phyloP scores from a whole-genome alignment of 257 asterid genomes.

The Avicennia marina region DNA sequence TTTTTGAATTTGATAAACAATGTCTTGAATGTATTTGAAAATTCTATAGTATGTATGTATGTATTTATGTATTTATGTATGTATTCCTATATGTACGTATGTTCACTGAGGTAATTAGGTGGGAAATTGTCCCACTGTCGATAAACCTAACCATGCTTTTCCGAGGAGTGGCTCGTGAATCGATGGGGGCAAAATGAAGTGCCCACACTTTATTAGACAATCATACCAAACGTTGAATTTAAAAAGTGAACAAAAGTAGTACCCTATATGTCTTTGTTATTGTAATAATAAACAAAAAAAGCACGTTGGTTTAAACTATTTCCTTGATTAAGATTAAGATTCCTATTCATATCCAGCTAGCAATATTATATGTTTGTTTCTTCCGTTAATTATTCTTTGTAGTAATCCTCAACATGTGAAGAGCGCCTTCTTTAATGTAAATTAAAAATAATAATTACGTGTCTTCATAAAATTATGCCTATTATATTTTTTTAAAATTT shows the following conservation, averaged over 20 bases:
- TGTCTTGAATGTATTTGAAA: too few species aligned
- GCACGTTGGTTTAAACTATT: conserved; percentile 15
- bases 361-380: conserved; percentile 6
- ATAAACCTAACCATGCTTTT: not conserved
- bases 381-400: not conserved
- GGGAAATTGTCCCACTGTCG: conserved; percentile 19
- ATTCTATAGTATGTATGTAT: too few species aligned
- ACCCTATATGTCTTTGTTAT: not conserved
- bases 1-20: too few species aligned
- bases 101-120: conserved; percentile 10
- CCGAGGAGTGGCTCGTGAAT: conserved; percentile 11
- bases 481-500: too few species aligned
- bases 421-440: not conserved
- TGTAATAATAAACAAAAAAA: not conserved
- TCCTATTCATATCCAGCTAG: not conserved
- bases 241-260: not conserved
- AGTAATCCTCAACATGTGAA: too few species aligned
- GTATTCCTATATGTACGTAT: too few species aligned
- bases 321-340: not conserved
- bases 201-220: conserved; percentile 23
- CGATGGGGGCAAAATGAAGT: not conserved
- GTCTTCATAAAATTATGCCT: too few species aligned
- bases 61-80: too few species aligned
- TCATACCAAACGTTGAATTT: conserved; percentile 6
- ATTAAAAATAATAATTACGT: not conserved